These are phyloP conservation scores for Pichia nanzhaoensis DNA, from an alignment of 805 yeast species.

Conservation along the genomic window DNA sequence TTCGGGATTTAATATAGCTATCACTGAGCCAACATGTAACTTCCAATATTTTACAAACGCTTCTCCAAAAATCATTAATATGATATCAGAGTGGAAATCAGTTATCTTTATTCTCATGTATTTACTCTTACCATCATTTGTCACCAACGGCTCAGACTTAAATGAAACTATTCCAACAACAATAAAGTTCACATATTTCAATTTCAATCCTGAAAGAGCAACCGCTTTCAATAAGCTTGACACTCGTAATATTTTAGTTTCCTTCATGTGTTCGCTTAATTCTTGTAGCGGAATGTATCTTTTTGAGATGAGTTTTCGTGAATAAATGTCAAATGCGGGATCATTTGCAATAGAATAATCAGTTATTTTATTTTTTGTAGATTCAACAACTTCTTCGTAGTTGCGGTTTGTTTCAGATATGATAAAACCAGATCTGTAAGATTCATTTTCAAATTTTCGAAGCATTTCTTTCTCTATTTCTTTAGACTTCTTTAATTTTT, in stretches of 20 bases:
- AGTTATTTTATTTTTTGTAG: not conserved
- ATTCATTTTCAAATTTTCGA: not conserved
- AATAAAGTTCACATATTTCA: slow-evolving; percentile 72
- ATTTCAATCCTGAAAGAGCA: slow-evolving; percentile 57
- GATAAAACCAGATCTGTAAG: slow-evolving; percentile 3
- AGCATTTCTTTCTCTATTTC: not conserved
- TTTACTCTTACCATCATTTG: slow-evolving; percentile 38
- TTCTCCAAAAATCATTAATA: slow-evolving; percentile 56
- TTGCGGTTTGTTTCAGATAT: not conserved
- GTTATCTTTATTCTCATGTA: slow-evolving; percentile 60
- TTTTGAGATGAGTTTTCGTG: slow-evolving; percentile 37
- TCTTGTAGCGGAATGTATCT: slow-evolving; percentile 38
- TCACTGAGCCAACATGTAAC: slow-evolving; percentile 62
- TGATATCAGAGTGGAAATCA: slow-evolving; percentile 52
- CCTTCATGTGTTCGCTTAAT: slow-evolving; percentile 35
- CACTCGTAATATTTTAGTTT: slow-evolving; percentile 50
- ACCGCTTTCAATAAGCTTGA: slow-evolving; percentile 52
- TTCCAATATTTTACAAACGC: slow-evolving; percentile 72
- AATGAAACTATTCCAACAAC: slow-evolving; percentile 59
- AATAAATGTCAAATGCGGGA: slow-evolving; percentile 32
- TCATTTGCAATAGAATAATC: slow-evolving; percentile 7
- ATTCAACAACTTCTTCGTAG: not conserved
- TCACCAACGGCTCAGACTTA: slow-evolving; percentile 47
- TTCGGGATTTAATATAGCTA: slow-evolving; percentile 71
- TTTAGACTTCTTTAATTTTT: not conserved